These are phyloP conservation scores for sweet orange (Citrus sinensis) DNA, from an alignment of 345 rosid species.

Conservation along the genomic window DVS_A1.0 CM039164.1:21407501-21408000, in stretches of 20 bases:
- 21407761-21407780: conserved; percentile 87
- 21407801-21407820: conserved; percentile 77
- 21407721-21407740: conserved; percentile 76
- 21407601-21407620: conserved; percentile 84
- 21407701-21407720: conserved; percentile 96
- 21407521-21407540: not conserved
- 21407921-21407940: not conserved
- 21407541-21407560: not conserved
- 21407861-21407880: not conserved
- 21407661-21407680: conserved; percentile 82
- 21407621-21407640: conserved; percentile 76
- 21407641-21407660: conserved; percentile 87
- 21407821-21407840: not conserved
- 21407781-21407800: conserved; percentile 87
- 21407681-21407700: conserved; percentile 90
- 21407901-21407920: conserved; percentile 21
- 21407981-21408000: not conserved
- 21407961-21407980: not conserved
- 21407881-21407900: too few species aligned
- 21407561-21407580: conserved; percentile 35
- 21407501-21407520: conserved; percentile 16
- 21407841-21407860: not conserved
- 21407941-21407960: not conserved
- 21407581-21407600: conserved; percentile 92
- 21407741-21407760: conserved; percentile 93